Evolutionary conservation across 2,329 filamentous ascomycete genomes (phyloP).

Genomic region (Aurifilum marmelostoma): DNA sequence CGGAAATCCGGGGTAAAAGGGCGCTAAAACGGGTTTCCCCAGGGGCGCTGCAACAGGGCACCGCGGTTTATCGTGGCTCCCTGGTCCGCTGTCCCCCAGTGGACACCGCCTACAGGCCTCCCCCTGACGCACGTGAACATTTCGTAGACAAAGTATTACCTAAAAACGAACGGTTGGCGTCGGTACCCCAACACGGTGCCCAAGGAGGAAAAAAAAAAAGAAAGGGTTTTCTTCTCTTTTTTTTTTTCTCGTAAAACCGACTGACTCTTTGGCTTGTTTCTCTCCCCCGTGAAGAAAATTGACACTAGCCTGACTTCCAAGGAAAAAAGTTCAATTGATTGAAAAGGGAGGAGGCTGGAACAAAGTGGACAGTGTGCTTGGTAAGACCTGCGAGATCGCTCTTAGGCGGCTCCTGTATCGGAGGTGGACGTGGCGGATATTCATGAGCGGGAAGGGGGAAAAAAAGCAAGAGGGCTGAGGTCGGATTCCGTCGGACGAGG

Average conservation of each 20-base stretch:
- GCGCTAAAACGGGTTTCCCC: slow-evolving; percentile 12
- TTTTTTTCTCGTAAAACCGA: background rate
- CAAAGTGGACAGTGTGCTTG: background rate
- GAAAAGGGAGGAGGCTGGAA: background rate
- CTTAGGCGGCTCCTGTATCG: slow-evolving; percentile 22
- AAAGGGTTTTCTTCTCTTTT: background rate
- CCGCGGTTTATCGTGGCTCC: slow-evolving; percentile 3
- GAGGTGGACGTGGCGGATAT: slow-evolving; percentile 17
- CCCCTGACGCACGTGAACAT: slow-evolving; percentile 22
- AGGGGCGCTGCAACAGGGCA: background rate
- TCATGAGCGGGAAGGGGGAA: background rate
- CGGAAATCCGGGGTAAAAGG: slow-evolving; percentile 19
- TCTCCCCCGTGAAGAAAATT: background rate
- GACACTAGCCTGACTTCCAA: background rate
- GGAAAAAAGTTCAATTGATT: background rate
- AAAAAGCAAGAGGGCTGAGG: slow-evolving; percentile 1
- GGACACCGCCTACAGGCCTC: slow-evolving; percentile 8
- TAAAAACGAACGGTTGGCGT: slow-evolving; percentile 23
- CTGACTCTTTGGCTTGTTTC: background rate
- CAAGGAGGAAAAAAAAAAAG: background rate
- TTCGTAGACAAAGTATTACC: slow-evolving; percentile 28
- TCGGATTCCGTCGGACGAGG: slow-evolving; percentile 23
- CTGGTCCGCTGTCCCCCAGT: background rate
- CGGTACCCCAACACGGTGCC: slow-evolving; percentile 6
- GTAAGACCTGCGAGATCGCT: slow-evolving; percentile 14